These are phyloP conservation scores for Chrysanthemum seticuspe DNA, from an alignment of 129 eudicot species.

Conservation along the genomic window DNA sequence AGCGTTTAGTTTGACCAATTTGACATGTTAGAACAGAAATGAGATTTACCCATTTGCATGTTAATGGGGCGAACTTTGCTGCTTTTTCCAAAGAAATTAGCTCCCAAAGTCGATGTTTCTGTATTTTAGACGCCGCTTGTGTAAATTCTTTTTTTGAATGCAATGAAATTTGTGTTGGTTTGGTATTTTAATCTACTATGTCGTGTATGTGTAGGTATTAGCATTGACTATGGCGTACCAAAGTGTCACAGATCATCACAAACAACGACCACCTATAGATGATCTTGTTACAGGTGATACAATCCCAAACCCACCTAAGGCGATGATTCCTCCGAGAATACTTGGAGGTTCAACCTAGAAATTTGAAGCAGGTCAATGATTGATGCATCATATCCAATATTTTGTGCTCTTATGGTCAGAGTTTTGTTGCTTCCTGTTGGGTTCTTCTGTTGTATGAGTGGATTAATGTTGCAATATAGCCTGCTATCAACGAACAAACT, in stretches of 20 bases:
- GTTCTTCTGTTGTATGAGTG: background rate
- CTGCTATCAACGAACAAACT: background rate
- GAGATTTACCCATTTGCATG: background rate
- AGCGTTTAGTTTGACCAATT: background rate
- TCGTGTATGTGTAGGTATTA: constrained; percentile 51
- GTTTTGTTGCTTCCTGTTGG: constrained; percentile 1
- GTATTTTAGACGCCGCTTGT: background rate
- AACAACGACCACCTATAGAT: constrained; percentile 74
- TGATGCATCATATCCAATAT: background rate
- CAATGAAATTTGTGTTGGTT: background rate
- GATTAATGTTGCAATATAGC: too few relatives aligned
- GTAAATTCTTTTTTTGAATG: background rate
- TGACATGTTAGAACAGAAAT: background rate
- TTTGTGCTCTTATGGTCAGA: background rate
- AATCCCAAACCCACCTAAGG: constrained; percentile 61
- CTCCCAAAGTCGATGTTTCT: background rate
- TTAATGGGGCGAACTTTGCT: background rate
- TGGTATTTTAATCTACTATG: background rate
- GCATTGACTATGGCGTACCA: constrained; percentile 90
- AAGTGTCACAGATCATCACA: constrained; percentile 70
- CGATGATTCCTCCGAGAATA: constrained; percentile 49
- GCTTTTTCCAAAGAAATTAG: background rate
- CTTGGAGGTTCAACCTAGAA: constrained; percentile 28
- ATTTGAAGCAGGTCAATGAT: too few relatives aligned
- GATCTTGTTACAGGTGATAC: constrained; percentile 58